These are phyloP conservation scores for Melanopsichium pennsylvanicum DNA, from an alignment of 1,284 basidiomycete genomes.

Conservation along the genomic window DNA sequence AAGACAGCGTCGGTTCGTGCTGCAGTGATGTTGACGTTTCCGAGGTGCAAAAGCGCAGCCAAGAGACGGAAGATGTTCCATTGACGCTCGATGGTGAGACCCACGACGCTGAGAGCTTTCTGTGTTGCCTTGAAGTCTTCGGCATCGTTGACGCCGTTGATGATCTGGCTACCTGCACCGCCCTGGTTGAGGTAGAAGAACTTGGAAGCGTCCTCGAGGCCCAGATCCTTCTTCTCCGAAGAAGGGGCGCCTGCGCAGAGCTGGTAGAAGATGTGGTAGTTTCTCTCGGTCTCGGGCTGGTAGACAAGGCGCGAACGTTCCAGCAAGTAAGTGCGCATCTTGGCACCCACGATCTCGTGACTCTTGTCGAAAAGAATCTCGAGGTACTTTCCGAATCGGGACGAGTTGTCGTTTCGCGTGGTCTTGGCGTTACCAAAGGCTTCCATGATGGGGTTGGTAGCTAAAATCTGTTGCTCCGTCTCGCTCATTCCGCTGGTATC, in stretches of 20 bases:
- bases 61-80: constrained; percentile 97
- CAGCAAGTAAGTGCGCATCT: constrained; percentile 95
- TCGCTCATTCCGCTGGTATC: constrained; percentile 79
- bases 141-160: constrained; percentile 89
- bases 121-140: constrained; percentile 95
- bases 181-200: constrained; percentile 95
- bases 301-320: constrained; percentile 97
- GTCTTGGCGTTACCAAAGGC: constrained; percentile 99
- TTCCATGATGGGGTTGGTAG: constrained; percentile 98
- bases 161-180: constrained; percentile 81
- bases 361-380: constrained; percentile 96
- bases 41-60: constrained; percentile 91
- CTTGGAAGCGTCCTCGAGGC: constrained; percentile 82
- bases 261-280: constrained; percentile 99
- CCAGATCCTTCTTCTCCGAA: constrained; percentile 93
- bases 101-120: constrained; percentile 92
- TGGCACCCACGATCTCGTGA: constrained; percentile 95
- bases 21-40: constrained; percentile 89
- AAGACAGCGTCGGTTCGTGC: constrained; percentile 83
- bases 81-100: constrained; percentile 94
- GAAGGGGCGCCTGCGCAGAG: constrained; percentile 94
- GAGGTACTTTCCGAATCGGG: constrained; percentile 98
- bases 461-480: constrained; percentile 94
- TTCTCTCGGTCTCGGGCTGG: constrained; percentile 89
- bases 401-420: constrained; percentile 98